These are phyloP conservation scores for Hypoxylon rubiginosum DNA, from an alignment of 2,329 filamentous ascomycete species.

Conservation along the genomic window DNA sequence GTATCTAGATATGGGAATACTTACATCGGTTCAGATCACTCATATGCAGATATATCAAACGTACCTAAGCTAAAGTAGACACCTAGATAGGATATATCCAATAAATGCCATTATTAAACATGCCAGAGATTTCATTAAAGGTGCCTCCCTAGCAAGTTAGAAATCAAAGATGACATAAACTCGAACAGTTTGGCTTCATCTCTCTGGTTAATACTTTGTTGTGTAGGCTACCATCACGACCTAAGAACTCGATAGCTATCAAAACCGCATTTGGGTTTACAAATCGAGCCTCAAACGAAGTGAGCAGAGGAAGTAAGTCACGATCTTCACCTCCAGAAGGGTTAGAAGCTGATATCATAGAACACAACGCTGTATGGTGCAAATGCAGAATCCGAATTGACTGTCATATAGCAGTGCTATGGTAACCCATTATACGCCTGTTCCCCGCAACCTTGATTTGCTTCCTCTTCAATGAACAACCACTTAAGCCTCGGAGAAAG, in stretches of 20 bases:
- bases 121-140: too few relatives aligned
- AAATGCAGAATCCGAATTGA: conserved; percentile 54
- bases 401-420: conserved; percentile 53
- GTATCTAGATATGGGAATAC: too few relatives aligned
- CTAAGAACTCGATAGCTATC: too few relatives aligned
- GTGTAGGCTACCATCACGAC: too few relatives aligned
- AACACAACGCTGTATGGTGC: conserved; percentile 28
- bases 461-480: conserved; percentile 40
- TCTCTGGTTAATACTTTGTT: too few relatives aligned
- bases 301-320: neutral
- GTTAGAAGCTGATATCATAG: neutral
- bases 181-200: neutral
- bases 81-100: neutral
- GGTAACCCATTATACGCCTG: conserved; percentile 52
- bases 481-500: conserved; percentile 75
- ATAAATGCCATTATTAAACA: too few relatives aligned
- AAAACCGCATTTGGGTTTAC: neutral
- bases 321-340: conserved; percentile 2
- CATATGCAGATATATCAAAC: too few relatives aligned
- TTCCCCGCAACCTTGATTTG: conserved; percentile 52
- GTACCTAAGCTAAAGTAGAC: too few relatives aligned
- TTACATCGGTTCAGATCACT: too few relatives aligned
- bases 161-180: too few relatives aligned
- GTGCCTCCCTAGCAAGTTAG: too few relatives aligned
- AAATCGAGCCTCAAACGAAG: neutral